Evolutionary conservation across 2,329 filamentous ascomycete genomes (phyloP), one percentile per base, ranked within the genome.

Genomic region (Fusarium dimerum): DNA sequence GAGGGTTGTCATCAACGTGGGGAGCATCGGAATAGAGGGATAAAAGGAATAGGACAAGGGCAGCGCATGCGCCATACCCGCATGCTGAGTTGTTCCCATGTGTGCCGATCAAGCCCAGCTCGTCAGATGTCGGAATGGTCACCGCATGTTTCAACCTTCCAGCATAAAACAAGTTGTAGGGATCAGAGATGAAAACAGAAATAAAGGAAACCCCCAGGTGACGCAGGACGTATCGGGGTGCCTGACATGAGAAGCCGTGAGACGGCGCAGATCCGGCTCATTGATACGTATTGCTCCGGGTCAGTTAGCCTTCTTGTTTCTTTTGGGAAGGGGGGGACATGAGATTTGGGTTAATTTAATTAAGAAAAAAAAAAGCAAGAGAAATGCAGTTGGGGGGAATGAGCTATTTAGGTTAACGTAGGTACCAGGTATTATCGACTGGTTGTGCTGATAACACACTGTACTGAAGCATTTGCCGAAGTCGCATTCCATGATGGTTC

Each of bases 261-360:
- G 52, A 45, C 36, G 32, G 46, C 48, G 59, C 47, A 60, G 60
- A 62, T 60, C 59, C 50, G 54, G 54, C 53, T 47, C 43, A 15
- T 38, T 48, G 47, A 57, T 57, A 45, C 48, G 45, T 45, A 49
- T 46, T 48, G 43, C 52, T 54, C 53, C 56, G 56, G 20, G 20
- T 26, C 20, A 26, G 20, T 7, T 56, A 53, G 50, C 48, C 20
- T 26, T 26, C 20, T 26, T 26, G 20, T 26, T 26, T 26, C 20
- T 26, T 26, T 40, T 44, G 18, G 36, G 26, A 29, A 43, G 42
- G 18, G 36, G 26, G 32, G 47, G 42, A 17, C 26, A 40, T 48
- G 50, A 43, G 50, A 50, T 55, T 45, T 50, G 47, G 43, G 39
- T 26, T 26, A 26, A 26, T 26, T 40, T n/a, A n/a, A n/a, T n/a